Evolutionary conservation across 371 early-diverging fungal species (phyloP).

Genomic region (Amoeboaphelidium protococcarum): DNA sequence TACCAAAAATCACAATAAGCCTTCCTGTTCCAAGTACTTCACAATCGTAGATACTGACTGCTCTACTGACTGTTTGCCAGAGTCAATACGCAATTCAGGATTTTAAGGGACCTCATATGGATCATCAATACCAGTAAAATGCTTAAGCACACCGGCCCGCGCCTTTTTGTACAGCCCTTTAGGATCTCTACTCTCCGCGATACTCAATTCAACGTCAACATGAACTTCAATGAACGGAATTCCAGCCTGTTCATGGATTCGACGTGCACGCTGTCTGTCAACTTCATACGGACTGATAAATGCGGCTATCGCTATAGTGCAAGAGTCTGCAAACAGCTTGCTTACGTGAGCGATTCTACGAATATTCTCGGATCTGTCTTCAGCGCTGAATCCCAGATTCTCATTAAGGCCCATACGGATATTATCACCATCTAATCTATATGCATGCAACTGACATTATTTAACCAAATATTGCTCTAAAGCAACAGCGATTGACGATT

Average conservation of each 20-base stretch:
- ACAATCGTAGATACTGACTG: conserved; percentile 9
- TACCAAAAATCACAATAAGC: too few species aligned
- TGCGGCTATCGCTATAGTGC: conserved; percentile 49
- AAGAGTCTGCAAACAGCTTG: conserved; percentile 65
- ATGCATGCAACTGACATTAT: conserved; percentile 34
- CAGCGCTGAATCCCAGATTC: conserved; percentile 57
- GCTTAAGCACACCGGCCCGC: conserved; percentile 65
- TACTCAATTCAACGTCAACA: conserved; percentile 58
- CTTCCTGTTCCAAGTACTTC: conserved; percentile 6
- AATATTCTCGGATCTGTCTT: conserved; percentile 76
- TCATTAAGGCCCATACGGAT: conserved; percentile 82
- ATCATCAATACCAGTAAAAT: conserved; percentile 75
- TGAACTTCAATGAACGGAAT: conserved; percentile 55
- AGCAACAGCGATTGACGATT: conserved; percentile 67
- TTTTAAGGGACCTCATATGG: conserved; percentile 63
- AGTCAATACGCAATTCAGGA: conserved; percentile 60
- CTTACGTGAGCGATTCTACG: conserved; percentile 70
- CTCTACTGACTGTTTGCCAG: conserved; percentile 36
- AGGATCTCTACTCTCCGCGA: conserved; percentile 72
- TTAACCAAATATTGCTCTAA: conserved; percentile 51
- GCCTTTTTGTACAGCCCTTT: conserved; percentile 90
- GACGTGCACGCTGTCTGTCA: conserved; percentile 52
- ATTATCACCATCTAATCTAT: conserved; percentile 84
- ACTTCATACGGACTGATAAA: conserved; percentile 68
- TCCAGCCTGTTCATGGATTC: conserved; percentile 38